Percentiles rank a stretch among this genome's conserved stretches.
phyloP scores from a whole-genome alignment of 2,329 filamentous ascomycete genomes.

The Passalora sequoiae region DNA sequence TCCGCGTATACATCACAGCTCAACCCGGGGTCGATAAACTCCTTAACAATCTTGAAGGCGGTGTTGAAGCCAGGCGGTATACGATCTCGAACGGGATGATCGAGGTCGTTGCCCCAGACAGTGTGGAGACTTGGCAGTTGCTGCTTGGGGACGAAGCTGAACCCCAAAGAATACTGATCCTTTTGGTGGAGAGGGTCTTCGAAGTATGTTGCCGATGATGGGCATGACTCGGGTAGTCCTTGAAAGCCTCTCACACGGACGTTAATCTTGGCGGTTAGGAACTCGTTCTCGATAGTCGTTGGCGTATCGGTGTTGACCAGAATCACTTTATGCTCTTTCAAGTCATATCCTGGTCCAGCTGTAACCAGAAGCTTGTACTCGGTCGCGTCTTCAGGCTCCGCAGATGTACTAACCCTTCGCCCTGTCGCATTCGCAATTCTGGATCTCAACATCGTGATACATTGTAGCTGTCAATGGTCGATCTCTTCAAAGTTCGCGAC shows the following conservation, averaged over 20 bases:
- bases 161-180: constrained; percentile 80
- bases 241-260: constrained; percentile 67
- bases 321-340: constrained; percentile 61
- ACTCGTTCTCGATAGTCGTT: constrained; percentile 57
- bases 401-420: neutral
- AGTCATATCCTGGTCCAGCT: constrained; percentile 71
- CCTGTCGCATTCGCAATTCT: constrained; percentile 2
- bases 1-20: constrained; percentile 87
- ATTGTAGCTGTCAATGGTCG: too few relatives aligned
- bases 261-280: constrained; percentile 63
- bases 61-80: constrained; percentile 81
- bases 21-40: constrained; percentile 83
- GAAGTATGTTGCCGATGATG: constrained; percentile 68
- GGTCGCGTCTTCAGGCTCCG: constrained; percentile 32
- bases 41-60: constrained; percentile 78
- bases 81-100: constrained; percentile 76
- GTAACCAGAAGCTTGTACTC: constrained; percentile 78
- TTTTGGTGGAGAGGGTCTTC: constrained; percentile 59
- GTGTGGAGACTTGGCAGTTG: constrained; percentile 63
- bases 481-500: too few relatives aligned
- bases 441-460: constrained; percentile 3
- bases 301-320: constrained; percentile 64
- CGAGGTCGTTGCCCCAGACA: constrained; percentile 92
- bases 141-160: constrained; percentile 67
- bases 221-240: constrained; percentile 63